Evolutionary conservation across 2,329 filamentous ascomycete species (phyloP).

Genomic region (Gremmenia infestans): DNA sequence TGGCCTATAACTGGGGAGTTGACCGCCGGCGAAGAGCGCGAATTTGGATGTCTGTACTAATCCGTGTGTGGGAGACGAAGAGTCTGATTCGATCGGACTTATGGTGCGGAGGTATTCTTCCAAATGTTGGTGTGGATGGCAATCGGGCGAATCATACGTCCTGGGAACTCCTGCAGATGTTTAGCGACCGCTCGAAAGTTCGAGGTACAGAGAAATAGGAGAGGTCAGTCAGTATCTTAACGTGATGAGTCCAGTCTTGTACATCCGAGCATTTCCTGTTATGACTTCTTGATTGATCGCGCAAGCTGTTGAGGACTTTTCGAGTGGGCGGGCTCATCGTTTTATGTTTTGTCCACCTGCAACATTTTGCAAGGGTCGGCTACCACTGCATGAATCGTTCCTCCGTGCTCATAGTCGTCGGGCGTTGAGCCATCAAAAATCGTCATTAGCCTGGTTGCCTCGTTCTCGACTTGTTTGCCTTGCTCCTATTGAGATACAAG

Average conservation of each 20-base stretch:
- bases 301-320: not conserved
- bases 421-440: conserved; percentile 8
- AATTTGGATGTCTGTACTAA: not conserved
- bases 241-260: not conserved
- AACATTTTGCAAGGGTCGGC: conserved; percentile 15
- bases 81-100: conserved; percentile 14
- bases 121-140: conserved; percentile 13
- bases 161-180: conserved; percentile 16
- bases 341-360: conserved; percentile 18
- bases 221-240: not conserved
- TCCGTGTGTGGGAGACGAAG: not conserved
- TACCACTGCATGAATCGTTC: conserved; percentile 11
- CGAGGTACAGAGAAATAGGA: conserved; percentile 7
- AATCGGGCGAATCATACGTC: conserved; percentile 20
- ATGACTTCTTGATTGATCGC: not conserved
- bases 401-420: conserved; percentile 5
- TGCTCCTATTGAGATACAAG: conserved; percentile 10
- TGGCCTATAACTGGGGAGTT: conserved; percentile 6
- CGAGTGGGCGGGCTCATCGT: conserved; percentile 12
- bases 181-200: conserved; percentile 25
- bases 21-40: conserved; percentile 2
- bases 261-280: not conserved
- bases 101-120: conserved; percentile 1
- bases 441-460: conserved; percentile 22
- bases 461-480: conserved; percentile 15